These are phyloP conservation scores for Coemansia sp. DNA, from an alignment of 192 early-diverging fungal species.

Conservation along the genomic window DNA sequence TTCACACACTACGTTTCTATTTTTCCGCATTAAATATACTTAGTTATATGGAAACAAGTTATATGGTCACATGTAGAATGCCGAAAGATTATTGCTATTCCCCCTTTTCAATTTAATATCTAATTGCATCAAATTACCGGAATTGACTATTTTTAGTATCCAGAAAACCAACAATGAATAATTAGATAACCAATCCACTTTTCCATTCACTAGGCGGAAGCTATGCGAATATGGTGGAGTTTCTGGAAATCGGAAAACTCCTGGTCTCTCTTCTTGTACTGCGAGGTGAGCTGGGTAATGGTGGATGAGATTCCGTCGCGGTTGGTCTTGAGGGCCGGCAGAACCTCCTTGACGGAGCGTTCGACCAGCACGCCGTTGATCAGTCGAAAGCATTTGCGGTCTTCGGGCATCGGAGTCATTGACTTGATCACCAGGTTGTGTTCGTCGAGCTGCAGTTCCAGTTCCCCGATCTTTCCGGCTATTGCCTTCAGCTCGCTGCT, in stretches of 20 bases:
- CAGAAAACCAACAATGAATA: background rate
- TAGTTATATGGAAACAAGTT: too few species aligned
- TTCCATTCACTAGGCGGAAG: conserved; percentile 12
- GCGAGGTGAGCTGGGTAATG: conserved; percentile 71
- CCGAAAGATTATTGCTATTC: too few species aligned
- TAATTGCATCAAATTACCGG: too few species aligned
- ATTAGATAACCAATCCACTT: too few species aligned
- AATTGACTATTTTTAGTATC: background rate
- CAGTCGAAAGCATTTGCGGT: conserved; percentile 91
- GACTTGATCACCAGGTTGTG: conserved; percentile 88
- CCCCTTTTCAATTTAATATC: too few species aligned
- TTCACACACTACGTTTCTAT: too few species aligned
- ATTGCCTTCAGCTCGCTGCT: conserved; percentile 80
- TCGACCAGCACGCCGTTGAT: conserved; percentile 94
- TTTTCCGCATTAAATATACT: too few species aligned
- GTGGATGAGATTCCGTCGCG: conserved; percentile 77
- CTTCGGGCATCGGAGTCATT: conserved; percentile 73
- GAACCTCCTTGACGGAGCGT: conserved; percentile 86
- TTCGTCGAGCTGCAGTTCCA: conserved; percentile 91
- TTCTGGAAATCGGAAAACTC: conserved; percentile 87
- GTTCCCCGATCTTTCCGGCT: conserved; percentile 89
- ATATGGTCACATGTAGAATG: too few species aligned
- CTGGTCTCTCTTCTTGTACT: conserved; percentile 88
- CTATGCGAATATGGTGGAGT: conserved; percentile 82
- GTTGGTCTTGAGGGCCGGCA: conserved; percentile 86